phyloP scores from a whole-genome alignment of 768 basidiomycete genomes.

The Russula sp. region DNA sequence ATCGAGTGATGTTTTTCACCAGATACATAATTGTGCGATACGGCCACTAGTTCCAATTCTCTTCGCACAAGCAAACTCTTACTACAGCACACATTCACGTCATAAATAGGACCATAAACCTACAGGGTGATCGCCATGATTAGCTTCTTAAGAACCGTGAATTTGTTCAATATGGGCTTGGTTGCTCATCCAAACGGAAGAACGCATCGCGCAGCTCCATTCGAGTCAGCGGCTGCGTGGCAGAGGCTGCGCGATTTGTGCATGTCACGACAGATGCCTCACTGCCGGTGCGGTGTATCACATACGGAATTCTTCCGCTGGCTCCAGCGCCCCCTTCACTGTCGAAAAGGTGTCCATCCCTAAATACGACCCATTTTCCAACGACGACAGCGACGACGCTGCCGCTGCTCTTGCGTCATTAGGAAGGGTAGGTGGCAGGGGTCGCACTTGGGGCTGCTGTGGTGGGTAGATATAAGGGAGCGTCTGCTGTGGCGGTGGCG shows the following conservation, averaged over 20 bases:
- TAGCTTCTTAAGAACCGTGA: background rate
- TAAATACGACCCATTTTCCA: background rate
- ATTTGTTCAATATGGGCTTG: background rate
- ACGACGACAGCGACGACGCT: background rate
- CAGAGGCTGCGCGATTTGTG: no score
- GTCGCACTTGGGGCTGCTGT: background rate
- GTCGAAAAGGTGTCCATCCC: conserved; percentile 5
- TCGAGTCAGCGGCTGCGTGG: no score
- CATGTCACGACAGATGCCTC: background rate
- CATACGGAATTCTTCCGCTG: background rate
- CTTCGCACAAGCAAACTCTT: background rate
- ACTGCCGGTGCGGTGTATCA: no score
- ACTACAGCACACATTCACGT: background rate
- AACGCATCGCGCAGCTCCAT: no score
- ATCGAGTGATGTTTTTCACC: conserved; percentile 1
- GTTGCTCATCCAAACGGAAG: background rate
- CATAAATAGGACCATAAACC: background rate
- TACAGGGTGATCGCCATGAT: background rate
- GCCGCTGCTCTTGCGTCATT: background rate
- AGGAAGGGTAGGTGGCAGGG: background rate
- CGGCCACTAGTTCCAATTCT: background rate
- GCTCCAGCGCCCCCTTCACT: no score
- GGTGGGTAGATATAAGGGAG: background rate
- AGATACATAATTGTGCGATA: background rate
- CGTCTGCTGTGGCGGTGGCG: background rate